Conservation (phyloP, 192 early-diverging fungal genomes). For the Linnemannia zychae region DNA sequence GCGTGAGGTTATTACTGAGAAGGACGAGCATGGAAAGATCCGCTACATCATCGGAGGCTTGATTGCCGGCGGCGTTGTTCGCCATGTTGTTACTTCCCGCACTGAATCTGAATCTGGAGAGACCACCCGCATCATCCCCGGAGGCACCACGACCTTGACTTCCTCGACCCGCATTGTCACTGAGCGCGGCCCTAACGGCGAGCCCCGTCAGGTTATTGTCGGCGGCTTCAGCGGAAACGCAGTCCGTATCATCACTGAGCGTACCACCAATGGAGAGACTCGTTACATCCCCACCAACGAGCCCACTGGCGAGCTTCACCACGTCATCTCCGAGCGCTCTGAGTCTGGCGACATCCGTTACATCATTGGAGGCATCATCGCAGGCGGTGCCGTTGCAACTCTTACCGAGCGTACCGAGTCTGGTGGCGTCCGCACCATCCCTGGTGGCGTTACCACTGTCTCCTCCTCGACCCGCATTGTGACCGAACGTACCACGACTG, state of each 20-base stretch:
- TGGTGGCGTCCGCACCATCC: conserved; percentile 37
- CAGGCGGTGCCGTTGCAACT: conserved; percentile 23
- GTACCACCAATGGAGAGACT: conserved; percentile 31
- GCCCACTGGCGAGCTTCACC: conserved; percentile 45
- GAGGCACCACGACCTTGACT: conserved; percentile 25
- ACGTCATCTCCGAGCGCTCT: conserved; percentile 42
- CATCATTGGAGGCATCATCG: conserved; percentile 50
- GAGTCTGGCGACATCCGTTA: conserved; percentile 43
- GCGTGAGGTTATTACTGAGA: conserved; percentile 44
- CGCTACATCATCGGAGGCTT: conserved; percentile 54
- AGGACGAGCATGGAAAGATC: conserved; percentile 36
- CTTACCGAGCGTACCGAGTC: conserved; percentile 29
- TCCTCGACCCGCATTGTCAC: conserved; percentile 52
- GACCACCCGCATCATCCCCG: conserved; percentile 22
- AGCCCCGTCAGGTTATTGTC: conserved; percentile 38
- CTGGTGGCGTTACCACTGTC: conserved; percentile 28
- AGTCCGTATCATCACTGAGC: conserved; percentile 51
- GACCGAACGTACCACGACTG: conserved; percentile 49
- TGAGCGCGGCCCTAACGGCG: conserved; percentile 35
- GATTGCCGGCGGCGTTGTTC: conserved; percentile 32
- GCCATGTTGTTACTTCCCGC: conserved; percentile 12
- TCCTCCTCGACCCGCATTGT: conserved; percentile 41
- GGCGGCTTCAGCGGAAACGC: conserved; percentile 46
- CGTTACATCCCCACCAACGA: conserved; percentile 51
- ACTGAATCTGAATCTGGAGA: conserved; percentile 19